These are phyloP conservation scores for Mycena metata DNA, from an alignment of 768 basidiomycete species.

Conservation along the genomic window DNA sequence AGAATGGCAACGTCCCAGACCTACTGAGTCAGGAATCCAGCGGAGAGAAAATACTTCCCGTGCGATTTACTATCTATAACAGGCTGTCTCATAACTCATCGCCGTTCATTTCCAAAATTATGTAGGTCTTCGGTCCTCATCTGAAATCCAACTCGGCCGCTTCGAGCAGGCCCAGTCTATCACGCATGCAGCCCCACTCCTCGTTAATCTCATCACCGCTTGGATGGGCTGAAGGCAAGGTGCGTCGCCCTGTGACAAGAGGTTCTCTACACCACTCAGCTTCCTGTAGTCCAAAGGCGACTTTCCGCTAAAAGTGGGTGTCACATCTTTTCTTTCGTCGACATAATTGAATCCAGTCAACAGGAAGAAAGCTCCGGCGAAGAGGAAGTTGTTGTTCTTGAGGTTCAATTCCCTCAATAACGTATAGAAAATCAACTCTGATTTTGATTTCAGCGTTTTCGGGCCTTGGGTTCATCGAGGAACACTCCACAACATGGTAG, in stretches of 20 bases:
- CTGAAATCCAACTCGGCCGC: background rate
- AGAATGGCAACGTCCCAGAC: conserved; percentile 16
- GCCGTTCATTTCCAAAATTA: conserved; percentile 6
- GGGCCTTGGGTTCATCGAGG: background rate
- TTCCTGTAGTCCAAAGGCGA: conserved; percentile 8
- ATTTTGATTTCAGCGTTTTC: conserved; percentile 6
- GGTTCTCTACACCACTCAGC: background rate
- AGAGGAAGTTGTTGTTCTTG: conserved; percentile 10
- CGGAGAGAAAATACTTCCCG: conserved; percentile 14
- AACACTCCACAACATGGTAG: conserved; percentile 9
- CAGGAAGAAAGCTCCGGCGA: conserved; percentile 17
- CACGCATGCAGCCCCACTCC: conserved; percentile 13
- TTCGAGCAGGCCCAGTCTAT: conserved; percentile 1
- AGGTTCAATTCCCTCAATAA: conserved; percentile 7
- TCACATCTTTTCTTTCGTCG: conserved; percentile 6
- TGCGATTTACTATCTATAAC: conserved; percentile 5
- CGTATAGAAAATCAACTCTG: background rate
- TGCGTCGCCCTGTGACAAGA: background rate
- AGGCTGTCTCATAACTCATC: too few species aligned
- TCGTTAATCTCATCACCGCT: conserved; percentile 16
- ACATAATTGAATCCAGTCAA: conserved; percentile 2
- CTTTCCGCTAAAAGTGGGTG: conserved; percentile 9
- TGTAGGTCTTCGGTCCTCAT: conserved; percentile 13
- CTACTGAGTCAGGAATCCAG: conserved; percentile 12
- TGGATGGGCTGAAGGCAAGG: conserved; percentile 12